Base-by-base conservation (phyloP, 1,284 basidiomycete species). In the Cryptococcus depauperatus region DNA sequence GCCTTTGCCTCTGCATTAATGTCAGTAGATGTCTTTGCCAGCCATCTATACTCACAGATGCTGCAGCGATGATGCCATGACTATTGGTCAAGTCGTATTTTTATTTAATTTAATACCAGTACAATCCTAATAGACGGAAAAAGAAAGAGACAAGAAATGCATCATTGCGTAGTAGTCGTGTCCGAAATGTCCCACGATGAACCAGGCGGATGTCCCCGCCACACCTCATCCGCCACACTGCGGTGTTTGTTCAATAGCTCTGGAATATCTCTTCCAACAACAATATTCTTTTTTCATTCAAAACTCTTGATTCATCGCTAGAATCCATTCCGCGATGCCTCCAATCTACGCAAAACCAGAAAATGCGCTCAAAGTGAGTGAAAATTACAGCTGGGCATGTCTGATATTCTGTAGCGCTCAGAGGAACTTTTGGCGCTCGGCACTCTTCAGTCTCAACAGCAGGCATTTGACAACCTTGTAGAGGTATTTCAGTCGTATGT, bases 261-360 rank as follows among this genome's bases (percentile, higher is more conserved):
- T 19, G n/a, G 35, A n/a, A 39, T 45, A 35, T 16, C 8, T 37
- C 25, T 23, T 32, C 27, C 30, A 37, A 28, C 23, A 18, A 29
- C 18, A 41, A 41, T 16, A 28, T 9, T 25, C 16, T 2, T 34
- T 5, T 7, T 21, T 37, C 29, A 16, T 35, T 43, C 41, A 14
- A n/a, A n/a, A n/a, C 9, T 30, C 10, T 30, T 30, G 29, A n/a
- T 30, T 30, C 29, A 30, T n/a, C n/a, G n/a, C n/a, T n/a, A n/a
- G n/a, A n/a, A n/a, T n/a, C n/a, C n/a, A n/a, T n/a, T n/a, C n/a
- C n/a, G 61, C 29, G 40, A 71, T 71, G 68, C 64, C 65, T 23
- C 65, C 68, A 43, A 59, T 67, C 48, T 71, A 66, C 55, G 63
- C 69, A 54, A 71, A 71, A 57, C 69, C 69, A 28, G 69, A 71